A percentile compares a stretch with the other conserved stretches of the same genome.
These are phyloP conservation scores for Adansonia rubrostipa DNA, from an alignment of 441 rosid genomes.

Conservation along the genomic window DNA sequence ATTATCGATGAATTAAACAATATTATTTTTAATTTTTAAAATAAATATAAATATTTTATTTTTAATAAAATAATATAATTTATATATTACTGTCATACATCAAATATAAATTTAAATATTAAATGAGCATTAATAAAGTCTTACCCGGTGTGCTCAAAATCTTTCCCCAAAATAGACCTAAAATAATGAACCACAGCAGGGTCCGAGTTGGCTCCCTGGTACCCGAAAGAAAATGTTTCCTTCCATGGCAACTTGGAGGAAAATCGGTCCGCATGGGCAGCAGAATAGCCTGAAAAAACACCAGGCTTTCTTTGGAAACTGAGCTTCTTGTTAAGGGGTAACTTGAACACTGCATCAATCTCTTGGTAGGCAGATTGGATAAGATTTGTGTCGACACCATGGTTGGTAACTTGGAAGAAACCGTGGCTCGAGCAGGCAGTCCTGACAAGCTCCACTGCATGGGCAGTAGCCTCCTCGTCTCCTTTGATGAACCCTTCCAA, in stretches of 20 bases:
- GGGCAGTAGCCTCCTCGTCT: constrained; percentile 39
- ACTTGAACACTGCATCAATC: constrained; percentile 53
- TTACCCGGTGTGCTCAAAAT: constrained; percentile 62
- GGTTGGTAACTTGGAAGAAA: constrained; percentile 70
- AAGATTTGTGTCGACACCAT: constrained; percentile 59
- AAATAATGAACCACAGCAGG: constrained; percentile 53
- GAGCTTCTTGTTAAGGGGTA: constrained; percentile 51
- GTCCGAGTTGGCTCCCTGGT: constrained; percentile 23
- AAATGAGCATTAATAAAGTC: background rate
- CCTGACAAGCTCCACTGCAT: constrained; percentile 46
- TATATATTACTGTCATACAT: no score
- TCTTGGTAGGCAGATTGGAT: constrained; percentile 47
- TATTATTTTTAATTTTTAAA: no score
- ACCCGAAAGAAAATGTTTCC: constrained; percentile 69
- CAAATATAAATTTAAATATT: no score
- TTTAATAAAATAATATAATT: no score
- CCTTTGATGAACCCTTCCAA: constrained; percentile 48
- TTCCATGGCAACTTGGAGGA: constrained; percentile 80
- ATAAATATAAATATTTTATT: no score
- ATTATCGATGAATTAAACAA: no score
- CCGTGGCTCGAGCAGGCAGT: constrained; percentile 67
- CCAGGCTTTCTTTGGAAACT: constrained; percentile 48
- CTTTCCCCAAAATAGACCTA: constrained; percentile 53
- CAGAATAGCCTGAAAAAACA: constrained; percentile 54
- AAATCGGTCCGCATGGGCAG: constrained; percentile 66